Evolutionary conservation across 2,329 filamentous ascomycete species (phyloP).

Genomic region (Venturia pyrina): DNA sequence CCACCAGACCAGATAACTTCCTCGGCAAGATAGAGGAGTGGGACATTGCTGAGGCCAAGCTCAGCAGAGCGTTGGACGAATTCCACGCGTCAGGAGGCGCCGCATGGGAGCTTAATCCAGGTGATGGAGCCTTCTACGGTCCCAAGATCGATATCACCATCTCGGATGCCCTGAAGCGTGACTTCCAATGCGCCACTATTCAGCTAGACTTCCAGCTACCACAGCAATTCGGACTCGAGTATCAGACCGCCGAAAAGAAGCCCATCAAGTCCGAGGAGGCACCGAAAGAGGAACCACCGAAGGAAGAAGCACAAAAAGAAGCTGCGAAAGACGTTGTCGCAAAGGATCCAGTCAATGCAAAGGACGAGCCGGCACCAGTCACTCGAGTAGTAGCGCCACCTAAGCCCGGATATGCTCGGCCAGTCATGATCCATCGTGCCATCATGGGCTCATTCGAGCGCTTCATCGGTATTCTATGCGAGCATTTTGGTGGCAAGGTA

Average conservation of each 20-base stretch:
- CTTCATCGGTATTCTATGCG: constrained; percentile 65
- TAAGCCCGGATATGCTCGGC: constrained; percentile 61
- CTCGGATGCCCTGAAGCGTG: constrained; percentile 72
- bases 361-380: constrained; percentile 15
- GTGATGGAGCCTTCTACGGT: constrained; percentile 95
- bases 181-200: constrained; percentile 86
- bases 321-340: constrained; percentile 26
- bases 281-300: constrained; percentile 29
- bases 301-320: constrained; percentile 22
- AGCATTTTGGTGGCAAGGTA: constrained; percentile 69
- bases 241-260: constrained; percentile 59
- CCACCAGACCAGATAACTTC: constrained; percentile 80
- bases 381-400: constrained; percentile 39
- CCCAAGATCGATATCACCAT: constrained; percentile 98
- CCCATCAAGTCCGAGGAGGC: constrained; percentile 21
- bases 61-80: constrained; percentile 67
- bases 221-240: constrained; percentile 78
- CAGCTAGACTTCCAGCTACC: constrained; percentile 86
- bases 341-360: constrained; percentile 19
- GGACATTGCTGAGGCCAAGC: constrained; percentile 75
- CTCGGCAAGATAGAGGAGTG: constrained; percentile 81
- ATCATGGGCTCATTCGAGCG: constrained; percentile 63
- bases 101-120: constrained; percentile 83
- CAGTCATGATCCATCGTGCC: constrained; percentile 80
- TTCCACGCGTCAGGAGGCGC: constrained; percentile 56